Evolutionary conservation across 2,329 filamentous ascomycete species (phyloP), one percentile per base, ranked within the genome.

Genomic region (Sporothrix curviconia): DNA sequence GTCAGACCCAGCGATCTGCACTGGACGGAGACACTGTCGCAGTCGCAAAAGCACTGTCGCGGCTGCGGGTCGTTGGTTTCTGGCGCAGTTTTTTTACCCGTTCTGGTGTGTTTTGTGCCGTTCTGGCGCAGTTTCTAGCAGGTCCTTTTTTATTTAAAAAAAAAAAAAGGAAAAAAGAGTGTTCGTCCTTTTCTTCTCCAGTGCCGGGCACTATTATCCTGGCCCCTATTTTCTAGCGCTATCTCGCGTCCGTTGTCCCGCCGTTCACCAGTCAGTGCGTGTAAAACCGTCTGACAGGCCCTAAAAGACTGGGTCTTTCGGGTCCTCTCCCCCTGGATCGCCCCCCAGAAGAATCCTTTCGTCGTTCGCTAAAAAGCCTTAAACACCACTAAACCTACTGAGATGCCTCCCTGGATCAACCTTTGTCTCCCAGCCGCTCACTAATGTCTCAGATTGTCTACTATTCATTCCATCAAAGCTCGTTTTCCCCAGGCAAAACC

Each of bases 81-180:
- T 50, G 47, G 47, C 47, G 47, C 47, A 50, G 25, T n/a, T 3
- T 11, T 50, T 50, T 25, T 50, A 50, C 47, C 47, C 32, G 32
- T 50, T 50, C 19, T 37, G 47, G 47, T n/a, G 19, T 15, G 25
- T 37, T 17, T 3, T 50, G 19, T 50, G 47, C 14, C 19, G 47
- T 37, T 37, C 47, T 50, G 47, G 19, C 47, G 32, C 17, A 15
- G 19, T 37, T 37, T n/a, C n/a, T n/a, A n/a, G n/a, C n/a, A n/a
- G n/a, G n/a, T n/a, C n/a, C n/a, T n/a, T n/a, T n/a, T n/a, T n/a
- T n/a, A n/a, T n/a, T n/a, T n/a, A n/a, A n/a, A n/a, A n/a, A n/a
- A n/a, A n/a, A n/a, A n/a, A n/a, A n/a, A n/a, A n/a, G n/a, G n/a
- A n/a, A n/a, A n/a, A n/a, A n/a, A n/a, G n/a, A n/a, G n/a, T n/a